A percentile compares a stretch with the other conserved stretches of the same genome.
These are phyloP conservation scores for Globisporangium camurandrum DNA, from an alignment of 352 stramenopile genomes.

Conservation along the genomic window DNA sequence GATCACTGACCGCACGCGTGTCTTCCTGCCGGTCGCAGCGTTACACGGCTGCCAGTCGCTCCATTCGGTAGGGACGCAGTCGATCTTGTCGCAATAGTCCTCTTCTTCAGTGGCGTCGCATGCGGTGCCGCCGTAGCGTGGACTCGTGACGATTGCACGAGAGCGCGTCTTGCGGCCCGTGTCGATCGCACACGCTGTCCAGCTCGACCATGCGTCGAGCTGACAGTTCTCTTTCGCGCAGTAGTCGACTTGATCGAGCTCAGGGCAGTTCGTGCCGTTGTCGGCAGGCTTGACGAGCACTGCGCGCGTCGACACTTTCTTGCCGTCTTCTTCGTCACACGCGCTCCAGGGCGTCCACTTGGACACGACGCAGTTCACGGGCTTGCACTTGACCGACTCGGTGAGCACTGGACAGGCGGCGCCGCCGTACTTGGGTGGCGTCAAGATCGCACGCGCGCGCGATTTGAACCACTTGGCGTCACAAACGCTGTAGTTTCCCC, in stretches of 20 bases:
- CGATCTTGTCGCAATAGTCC: conserved; percentile 25
- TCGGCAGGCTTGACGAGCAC: conserved; percentile 26
- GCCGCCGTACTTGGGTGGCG: conserved; percentile 21
- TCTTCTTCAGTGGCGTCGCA: conserved; percentile 17
- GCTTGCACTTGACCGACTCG: conserved; percentile 42
- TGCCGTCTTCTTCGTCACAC: conserved; percentile 23
- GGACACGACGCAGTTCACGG: conserved; percentile 48
- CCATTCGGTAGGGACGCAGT: conserved; percentile 28
- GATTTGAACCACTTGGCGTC: conserved; percentile 30
- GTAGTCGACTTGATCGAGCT: conserved; percentile 24
- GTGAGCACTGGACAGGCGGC: conserved; percentile 28
- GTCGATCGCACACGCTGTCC: conserved; percentile 16
- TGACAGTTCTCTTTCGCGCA: conserved; percentile 44
- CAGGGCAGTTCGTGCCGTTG: conserved; percentile 31
- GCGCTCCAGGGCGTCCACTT: conserved; percentile 31
- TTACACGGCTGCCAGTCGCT: conserved; percentile 34
- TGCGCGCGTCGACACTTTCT: conserved; percentile 29
- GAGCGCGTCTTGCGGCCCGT: conserved; percentile 17
- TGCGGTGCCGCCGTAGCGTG: conserved; percentile 6
- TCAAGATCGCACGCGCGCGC: conserved; percentile 25
- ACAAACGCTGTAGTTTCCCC: conserved; percentile 32
- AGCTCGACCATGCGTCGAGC: conserved; percentile 24
- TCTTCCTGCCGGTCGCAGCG: conserved; percentile 31
- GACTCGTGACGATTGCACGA: conserved; percentile 8
- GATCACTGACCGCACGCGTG: conserved; percentile 20